These are phyloP conservation scores for Penicillium maclennaniae DNA, from an alignment of 495 filamentous ascomycete genomes.

Conservation along the genomic window DNA sequence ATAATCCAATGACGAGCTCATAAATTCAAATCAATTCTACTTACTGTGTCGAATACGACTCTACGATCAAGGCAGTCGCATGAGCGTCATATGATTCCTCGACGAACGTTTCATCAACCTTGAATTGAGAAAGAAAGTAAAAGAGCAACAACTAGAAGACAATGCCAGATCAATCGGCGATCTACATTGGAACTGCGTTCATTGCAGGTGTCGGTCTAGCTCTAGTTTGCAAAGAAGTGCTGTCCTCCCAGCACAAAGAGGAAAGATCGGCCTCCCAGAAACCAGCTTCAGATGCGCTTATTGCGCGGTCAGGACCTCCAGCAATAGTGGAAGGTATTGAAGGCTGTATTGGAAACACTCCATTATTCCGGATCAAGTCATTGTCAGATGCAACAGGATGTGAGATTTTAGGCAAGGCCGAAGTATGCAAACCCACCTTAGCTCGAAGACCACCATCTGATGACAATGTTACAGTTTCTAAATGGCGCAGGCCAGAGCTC, in stretches of 20 bases:
- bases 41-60: not conserved
- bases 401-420: conserved; percentile 89
- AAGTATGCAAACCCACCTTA: conserved; percentile 44
- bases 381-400: conserved; percentile 91
- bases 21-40: not conserved
- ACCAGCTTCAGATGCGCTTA: conserved; percentile 12
- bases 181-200: conserved; percentile 66
- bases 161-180: conserved; percentile 30
- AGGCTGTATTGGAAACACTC: conserved; percentile 91
- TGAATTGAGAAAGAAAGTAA: not conserved
- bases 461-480: conserved; percentile 52
- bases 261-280: conserved; percentile 4
- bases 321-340: conserved; percentile 70
- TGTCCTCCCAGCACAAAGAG: conserved; percentile 57
- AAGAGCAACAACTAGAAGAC: not conserved
- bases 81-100: conserved; percentile 8
- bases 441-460: not conserved
- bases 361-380: conserved; percentile 80
- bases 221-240: conserved; percentile 63
- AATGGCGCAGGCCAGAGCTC: conserved; percentile 95
- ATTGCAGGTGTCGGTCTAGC: conserved; percentile 67
- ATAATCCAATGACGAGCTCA: not conserved
- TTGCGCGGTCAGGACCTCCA: conserved; percentile 36
- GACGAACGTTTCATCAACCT: conserved; percentile 5
- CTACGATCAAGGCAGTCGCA: conserved; percentile 1